These are phyloP conservation scores for Gloeopeniophorella convolvens DNA, from an alignment of 768 basidiomycete genomes.

Conservation along the genomic window DNA sequence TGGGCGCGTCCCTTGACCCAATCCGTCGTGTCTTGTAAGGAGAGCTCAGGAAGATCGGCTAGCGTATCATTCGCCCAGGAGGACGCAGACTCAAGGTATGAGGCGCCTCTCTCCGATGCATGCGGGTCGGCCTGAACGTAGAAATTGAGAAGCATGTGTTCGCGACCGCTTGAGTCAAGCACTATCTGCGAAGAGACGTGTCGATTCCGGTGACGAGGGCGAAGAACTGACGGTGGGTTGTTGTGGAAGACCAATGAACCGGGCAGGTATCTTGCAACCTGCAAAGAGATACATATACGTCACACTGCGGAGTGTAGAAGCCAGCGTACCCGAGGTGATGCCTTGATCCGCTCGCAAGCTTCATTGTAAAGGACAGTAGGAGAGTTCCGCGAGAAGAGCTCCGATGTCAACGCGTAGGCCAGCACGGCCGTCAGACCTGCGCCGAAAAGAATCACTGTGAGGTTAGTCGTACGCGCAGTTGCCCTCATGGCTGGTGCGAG, in stretches of 20 bases:
- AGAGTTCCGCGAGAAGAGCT: slow-evolving; percentile 84
- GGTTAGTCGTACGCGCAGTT: slow-evolving; percentile 45
- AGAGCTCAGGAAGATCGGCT: slow-evolving; percentile 41
- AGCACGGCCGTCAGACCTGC: slow-evolving; percentile 73
- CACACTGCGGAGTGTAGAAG: background rate
- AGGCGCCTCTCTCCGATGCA: slow-evolving; percentile 34
- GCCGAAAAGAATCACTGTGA: slow-evolving; percentile 60
- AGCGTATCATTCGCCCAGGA: slow-evolving; percentile 39
- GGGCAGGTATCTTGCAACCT: slow-evolving; percentile 68
- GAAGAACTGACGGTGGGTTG: slow-evolving; percentile 65
- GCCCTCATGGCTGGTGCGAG: slow-evolving; percentile 40
- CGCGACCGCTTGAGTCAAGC: slow-evolving; percentile 64
- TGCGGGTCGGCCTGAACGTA: slow-evolving; percentile 61
- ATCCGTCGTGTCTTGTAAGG: slow-evolving; percentile 46
- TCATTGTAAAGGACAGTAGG: slow-evolving; percentile 73
- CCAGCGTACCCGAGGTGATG: slow-evolving; percentile 38
- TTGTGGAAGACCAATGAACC: slow-evolving; percentile 72
- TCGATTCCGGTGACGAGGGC: slow-evolving; percentile 77
- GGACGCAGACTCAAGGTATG: slow-evolving; percentile 38
- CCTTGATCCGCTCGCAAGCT: slow-evolving; percentile 44
- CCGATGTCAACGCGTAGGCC: slow-evolving; percentile 72
- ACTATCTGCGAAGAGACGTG: slow-evolving; percentile 75
- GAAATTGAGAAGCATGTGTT: slow-evolving; percentile 82
- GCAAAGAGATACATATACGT: slow-evolving; percentile 4
- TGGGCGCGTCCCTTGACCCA: slow-evolving; percentile 40